Conservation (phyloP, 2,329 filamentous ascomycete genomes). For the Penicillium sp. region DNA sequence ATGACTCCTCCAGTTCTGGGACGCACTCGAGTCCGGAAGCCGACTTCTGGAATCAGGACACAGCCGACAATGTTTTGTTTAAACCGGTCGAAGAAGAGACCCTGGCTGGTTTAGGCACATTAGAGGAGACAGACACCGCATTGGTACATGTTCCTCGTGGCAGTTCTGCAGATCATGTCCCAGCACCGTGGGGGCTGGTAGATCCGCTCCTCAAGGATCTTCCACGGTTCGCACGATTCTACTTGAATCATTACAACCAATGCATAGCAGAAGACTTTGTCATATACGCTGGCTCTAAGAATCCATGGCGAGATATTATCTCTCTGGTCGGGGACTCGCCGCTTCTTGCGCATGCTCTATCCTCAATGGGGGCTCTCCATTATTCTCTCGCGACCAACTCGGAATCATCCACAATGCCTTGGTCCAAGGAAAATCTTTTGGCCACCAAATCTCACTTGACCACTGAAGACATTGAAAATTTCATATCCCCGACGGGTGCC, state of each 20-base stretch:
- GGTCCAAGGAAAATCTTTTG: slow-evolving; percentile 28
- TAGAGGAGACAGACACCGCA: slow-evolving; percentile 13
- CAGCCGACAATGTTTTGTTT: slow-evolving; percentile 1
- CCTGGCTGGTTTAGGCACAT: neutral
- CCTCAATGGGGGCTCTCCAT: slow-evolving; percentile 55
- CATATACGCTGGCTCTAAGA: slow-evolving; percentile 51
- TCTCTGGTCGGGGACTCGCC: slow-evolving; percentile 50
- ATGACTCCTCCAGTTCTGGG: slow-evolving; percentile 21
- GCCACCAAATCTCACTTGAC: slow-evolving; percentile 24
- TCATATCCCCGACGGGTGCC: slow-evolving; percentile 36
- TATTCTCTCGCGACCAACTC: slow-evolving; percentile 46
- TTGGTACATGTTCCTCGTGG: slow-evolving; percentile 21
- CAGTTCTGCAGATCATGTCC: slow-evolving; percentile 23
- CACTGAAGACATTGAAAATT: slow-evolving; percentile 31
- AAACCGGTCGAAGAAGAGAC: neutral
- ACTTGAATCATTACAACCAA: slow-evolving; percentile 50
- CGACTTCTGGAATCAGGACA: slow-evolving; percentile 18
- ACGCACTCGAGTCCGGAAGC: slow-evolving; percentile 20
- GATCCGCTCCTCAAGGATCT: slow-evolving; percentile 55
- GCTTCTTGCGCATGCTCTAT: slow-evolving; percentile 51
- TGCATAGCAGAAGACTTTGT: slow-evolving; percentile 51
- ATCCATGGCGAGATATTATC: slow-evolving; percentile 55
- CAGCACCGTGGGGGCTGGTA: slow-evolving; percentile 45
- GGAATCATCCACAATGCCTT: slow-evolving; percentile 39
- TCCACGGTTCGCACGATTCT: slow-evolving; percentile 48